Conservation (phyloP, 805 yeast species). For the Blastobotrys muscicola region DNA sequence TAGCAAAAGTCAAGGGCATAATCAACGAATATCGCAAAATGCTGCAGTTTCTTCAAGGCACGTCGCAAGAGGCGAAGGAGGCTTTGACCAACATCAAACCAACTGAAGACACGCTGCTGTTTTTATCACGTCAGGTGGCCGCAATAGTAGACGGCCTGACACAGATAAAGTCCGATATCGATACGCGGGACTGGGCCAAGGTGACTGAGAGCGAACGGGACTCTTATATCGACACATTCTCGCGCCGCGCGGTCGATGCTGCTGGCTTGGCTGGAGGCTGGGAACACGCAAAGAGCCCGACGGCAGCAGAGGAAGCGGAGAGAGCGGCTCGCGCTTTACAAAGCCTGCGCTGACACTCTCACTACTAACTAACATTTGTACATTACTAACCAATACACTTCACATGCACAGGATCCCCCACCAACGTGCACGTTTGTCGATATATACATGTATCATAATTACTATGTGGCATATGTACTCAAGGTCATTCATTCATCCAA, state of each 20-base stretch:
- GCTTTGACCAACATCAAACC: constrained; percentile 3
- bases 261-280: not conserved
- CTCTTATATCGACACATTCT: constrained; percentile 1
- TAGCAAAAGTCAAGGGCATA: not conserved
- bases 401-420: no score
- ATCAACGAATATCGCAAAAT: not conserved
- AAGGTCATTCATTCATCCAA: no score
- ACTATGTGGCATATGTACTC: no score
- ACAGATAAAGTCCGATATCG: not conserved
- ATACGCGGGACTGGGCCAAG: not conserved
- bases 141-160: not conserved
- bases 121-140: constrained; percentile 1
- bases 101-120: constrained; percentile 1
- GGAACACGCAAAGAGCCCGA: no score
- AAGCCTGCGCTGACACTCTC: no score
- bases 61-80: not conserved
- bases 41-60: constrained; percentile 1
- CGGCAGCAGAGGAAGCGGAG: no score
- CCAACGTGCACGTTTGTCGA: no score
- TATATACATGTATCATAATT: no score
- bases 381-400: no score
- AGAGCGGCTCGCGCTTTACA: no score
- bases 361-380: no score
- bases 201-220: not conserved
- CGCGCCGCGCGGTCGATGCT: constrained; percentile 3